Conservation (phyloP, 495 filamentous ascomycete species). For the Achaetomiella virescens region DNA sequence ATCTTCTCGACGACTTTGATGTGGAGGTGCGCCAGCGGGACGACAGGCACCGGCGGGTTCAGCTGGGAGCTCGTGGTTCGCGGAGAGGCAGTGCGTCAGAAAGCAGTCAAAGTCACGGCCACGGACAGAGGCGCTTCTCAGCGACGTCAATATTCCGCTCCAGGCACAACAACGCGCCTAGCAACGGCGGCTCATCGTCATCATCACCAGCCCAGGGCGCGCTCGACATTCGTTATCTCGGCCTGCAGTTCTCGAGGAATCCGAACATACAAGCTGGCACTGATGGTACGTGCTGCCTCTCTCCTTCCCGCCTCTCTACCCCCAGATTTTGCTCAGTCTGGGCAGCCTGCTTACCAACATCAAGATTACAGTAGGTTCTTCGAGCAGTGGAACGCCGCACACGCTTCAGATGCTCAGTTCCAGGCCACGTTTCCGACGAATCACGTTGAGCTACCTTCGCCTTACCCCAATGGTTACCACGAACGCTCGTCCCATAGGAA, state of each 20-base stretch:
- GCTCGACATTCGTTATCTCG: slow-evolving; percentile 28
- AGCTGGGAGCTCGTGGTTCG: slow-evolving; percentile 23
- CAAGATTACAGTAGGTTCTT: slow-evolving; percentile 30
- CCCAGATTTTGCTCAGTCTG: neutral
- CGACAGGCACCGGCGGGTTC: slow-evolving; percentile 27
- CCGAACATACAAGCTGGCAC: slow-evolving; percentile 18
- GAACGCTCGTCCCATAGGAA: neutral
- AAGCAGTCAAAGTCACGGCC: slow-evolving; percentile 14
- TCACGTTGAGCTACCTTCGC: slow-evolving; percentile 27
- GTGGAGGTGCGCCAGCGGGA: slow-evolving; percentile 26
- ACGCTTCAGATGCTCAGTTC: slow-evolving; percentile 25
- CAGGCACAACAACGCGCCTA: slow-evolving; percentile 2
- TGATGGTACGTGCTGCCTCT: slow-evolving; percentile 15
- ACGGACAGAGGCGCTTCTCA: slow-evolving; percentile 22
- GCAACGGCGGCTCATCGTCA: slow-evolving; percentile 7
- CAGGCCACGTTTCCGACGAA: slow-evolving; percentile 25
- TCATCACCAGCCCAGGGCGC: slow-evolving; percentile 8
- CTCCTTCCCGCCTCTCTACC: neutral
- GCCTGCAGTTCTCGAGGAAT: slow-evolving; percentile 30
- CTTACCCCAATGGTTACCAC: slow-evolving; percentile 19
- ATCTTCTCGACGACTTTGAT: slow-evolving; percentile 29
- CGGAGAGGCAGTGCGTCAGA: slow-evolving; percentile 27
- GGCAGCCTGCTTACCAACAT: slow-evolving; percentile 7
- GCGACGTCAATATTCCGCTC: slow-evolving; percentile 26
- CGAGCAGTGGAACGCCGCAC: slow-evolving; percentile 25